Evolutionary conservation across 495 filamentous ascomycete genomes (phyloP).

Genomic region (Penicillium coffeae): DNA sequence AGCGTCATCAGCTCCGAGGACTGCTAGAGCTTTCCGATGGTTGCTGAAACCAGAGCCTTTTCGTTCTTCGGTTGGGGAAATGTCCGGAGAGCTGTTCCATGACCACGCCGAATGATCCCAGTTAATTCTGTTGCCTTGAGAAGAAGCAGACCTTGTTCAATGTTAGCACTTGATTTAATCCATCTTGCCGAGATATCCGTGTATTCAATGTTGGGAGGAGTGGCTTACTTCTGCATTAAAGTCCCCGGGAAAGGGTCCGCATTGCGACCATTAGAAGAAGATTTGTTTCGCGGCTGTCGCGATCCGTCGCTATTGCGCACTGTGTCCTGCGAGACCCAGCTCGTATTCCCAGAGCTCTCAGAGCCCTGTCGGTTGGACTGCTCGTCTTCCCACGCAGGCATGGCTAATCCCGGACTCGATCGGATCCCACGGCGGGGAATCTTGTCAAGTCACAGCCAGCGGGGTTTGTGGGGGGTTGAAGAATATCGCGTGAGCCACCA

Average conservation of each 20-base stretch:
- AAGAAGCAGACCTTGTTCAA: slow-evolving; percentile 21
- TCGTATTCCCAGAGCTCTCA: slow-evolving; percentile 39
- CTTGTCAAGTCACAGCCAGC: slow-evolving; percentile 22
- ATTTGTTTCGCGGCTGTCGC: slow-evolving; percentile 15
- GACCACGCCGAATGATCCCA: slow-evolving; percentile 41
- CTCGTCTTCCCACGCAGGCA: slow-evolving; percentile 34
- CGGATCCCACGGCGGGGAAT: slow-evolving; percentile 16
- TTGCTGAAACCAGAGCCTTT: slow-evolving; percentile 36
- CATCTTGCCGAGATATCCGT: background rate
- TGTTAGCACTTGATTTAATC: slow-evolving; percentile 2
- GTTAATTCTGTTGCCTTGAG: slow-evolving; percentile 23
- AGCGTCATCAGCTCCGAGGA: slow-evolving; percentile 32
- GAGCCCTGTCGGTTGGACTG: slow-evolving; percentile 39
- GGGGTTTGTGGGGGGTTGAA: slow-evolving; percentile 9
- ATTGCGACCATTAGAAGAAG: slow-evolving; percentile 28
- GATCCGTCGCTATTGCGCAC: slow-evolving; percentile 32
- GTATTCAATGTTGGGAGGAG: background rate
- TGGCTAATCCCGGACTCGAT: slow-evolving; percentile 21
- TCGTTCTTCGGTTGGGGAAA: slow-evolving; percentile 43
- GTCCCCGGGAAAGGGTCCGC: slow-evolving; percentile 27
- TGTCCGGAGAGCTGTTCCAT: slow-evolving; percentile 38
- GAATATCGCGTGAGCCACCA: slow-evolving; percentile 13
- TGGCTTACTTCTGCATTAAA: slow-evolving; percentile 40
- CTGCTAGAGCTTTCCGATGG: slow-evolving; percentile 36
- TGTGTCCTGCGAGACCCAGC: slow-evolving; percentile 45